Percentiles rank a stretch among this genome's conserved stretches.
phyloP scores from a whole-genome alignment of 106 monocot species.

The Acanthochlamys bracteata region DNA sequence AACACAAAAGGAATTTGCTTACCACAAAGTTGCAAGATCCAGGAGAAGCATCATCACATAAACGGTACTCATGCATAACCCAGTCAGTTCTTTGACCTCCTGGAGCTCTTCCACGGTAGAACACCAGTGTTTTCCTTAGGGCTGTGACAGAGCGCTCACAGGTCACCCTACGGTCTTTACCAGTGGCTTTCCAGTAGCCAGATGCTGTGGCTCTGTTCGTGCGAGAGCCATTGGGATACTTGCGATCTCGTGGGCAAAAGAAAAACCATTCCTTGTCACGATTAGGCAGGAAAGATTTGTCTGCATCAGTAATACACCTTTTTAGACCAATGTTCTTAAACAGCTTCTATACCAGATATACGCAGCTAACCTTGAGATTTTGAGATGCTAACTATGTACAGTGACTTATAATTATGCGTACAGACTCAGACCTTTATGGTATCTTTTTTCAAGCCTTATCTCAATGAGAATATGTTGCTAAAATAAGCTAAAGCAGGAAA shows the following conservation, averaged over 20 bases:
- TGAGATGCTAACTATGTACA: background rate
- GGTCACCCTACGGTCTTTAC: constrained; percentile 68
- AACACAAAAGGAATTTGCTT: background rate
- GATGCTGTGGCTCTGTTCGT: constrained; percentile 71
- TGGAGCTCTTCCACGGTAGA: constrained; percentile 76
- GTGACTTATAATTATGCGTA: background rate
- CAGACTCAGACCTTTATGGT: no score
- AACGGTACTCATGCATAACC: constrained; percentile 92
- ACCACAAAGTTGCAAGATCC: constrained; percentile 60
- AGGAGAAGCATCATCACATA: constrained; percentile 56
- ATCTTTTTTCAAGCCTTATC: no score
- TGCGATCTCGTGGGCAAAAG: constrained; percentile 81
- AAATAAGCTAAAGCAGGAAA: no score
- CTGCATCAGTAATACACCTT: constrained; percentile 21
- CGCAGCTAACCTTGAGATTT: background rate
- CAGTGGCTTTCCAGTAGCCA: constrained; percentile 91
- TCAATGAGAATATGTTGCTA: no score
- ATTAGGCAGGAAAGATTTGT: constrained; percentile 80
- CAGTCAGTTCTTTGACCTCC: constrained; percentile 83
- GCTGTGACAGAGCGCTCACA: constrained; percentile 41
- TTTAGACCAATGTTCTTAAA: background rate
- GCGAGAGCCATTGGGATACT: constrained; percentile 83
- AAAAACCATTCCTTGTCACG: constrained; percentile 93
- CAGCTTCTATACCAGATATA: background rate
- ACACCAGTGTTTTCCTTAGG: constrained; percentile 87